These are phyloP conservation scores for Handroanthus guayacan DNA, from an alignment of 257 asterid species.

Conservation along the genomic window DNA sequence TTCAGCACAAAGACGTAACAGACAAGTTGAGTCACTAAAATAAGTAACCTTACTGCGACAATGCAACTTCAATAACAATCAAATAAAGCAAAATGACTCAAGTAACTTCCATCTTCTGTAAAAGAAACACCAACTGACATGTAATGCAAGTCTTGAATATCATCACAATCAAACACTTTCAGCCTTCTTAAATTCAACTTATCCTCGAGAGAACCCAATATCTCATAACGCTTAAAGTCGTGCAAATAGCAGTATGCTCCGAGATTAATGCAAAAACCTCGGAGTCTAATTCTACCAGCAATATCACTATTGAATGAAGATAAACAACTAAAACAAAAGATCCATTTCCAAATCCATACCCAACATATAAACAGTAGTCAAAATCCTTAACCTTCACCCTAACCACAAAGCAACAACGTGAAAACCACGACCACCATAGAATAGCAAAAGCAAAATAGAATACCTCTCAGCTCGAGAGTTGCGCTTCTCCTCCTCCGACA, in stretches of 20 bases:
- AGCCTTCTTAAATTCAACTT: not conserved
- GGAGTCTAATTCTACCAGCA: not conserved
- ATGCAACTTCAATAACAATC: not conserved
- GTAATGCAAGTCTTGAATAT: not conserved
- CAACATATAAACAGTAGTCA: not conserved
- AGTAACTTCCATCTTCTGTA: not conserved
- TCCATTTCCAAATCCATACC: not conserved
- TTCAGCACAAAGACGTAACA: constrained; percentile 33
- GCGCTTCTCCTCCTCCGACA: constrained; percentile 74
- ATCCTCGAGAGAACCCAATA: not conserved
- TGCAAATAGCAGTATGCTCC: not conserved
- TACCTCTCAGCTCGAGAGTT: constrained; percentile 81
- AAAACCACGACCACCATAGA: not conserved
- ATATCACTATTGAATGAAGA: not conserved
- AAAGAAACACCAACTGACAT: not conserved
- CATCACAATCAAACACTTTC: not conserved
- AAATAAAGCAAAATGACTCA: constrained; percentile 12
- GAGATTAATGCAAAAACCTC: not conserved
- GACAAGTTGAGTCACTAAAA: constrained; percentile 5
- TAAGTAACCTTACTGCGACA: not conserved
- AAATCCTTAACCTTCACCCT: constrained; percentile 15
- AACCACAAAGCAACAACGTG: not conserved
- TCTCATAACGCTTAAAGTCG: not conserved
- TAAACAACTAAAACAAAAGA: not conserved
- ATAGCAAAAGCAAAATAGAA: not conserved